Conservation (phyloP, 371 early-diverging fungal species). For the Batrachochytrium dendrobatidis region DNA sequence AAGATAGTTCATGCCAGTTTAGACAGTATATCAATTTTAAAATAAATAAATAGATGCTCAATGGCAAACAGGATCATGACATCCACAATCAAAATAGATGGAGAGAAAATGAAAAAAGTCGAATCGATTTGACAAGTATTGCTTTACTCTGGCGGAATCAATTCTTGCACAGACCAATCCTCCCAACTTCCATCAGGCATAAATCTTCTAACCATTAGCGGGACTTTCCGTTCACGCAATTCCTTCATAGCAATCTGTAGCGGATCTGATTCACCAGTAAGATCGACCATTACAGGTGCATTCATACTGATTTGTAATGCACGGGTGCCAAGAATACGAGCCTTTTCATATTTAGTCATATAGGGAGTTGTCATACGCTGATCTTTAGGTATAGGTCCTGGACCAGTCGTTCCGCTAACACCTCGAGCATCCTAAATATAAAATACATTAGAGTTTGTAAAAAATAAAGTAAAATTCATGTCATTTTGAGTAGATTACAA, state of each 20-base stretch:
- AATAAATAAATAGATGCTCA: too few species aligned
- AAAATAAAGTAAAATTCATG: not conserved
- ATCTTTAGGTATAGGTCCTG: constrained; percentile 34
- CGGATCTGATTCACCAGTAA: constrained; percentile 95
- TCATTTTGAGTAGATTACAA: too few species aligned
- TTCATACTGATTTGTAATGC: constrained; percentile 68
- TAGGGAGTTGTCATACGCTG: constrained; percentile 91
- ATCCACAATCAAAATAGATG: too few species aligned
- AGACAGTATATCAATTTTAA: too few species aligned
- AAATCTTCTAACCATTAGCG: constrained; percentile 91
- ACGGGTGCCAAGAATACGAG: constrained; percentile 86
- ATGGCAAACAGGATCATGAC: too few species aligned
- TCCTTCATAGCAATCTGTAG: constrained; percentile 98
- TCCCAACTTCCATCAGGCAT: constrained; percentile 97
- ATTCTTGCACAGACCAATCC: constrained; percentile 95
- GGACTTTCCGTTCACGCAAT: constrained; percentile 89
- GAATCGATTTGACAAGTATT: too few species aligned
- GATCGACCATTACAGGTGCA: constrained; percentile 97
- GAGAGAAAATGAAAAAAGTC: too few species aligned
- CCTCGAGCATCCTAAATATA: constrained; percentile 24
- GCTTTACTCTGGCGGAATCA: constrained; percentile 50
- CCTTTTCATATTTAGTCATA: constrained; percentile 99
- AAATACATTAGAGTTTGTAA: constrained; percentile 17
- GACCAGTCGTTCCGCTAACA: constrained; percentile 6
- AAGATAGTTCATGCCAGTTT: too few species aligned